Evolutionary conservation across 1,284 basidiomycete species (phyloP).

Genomic region (Cutaneotrichosporon daszewskae): DNA sequence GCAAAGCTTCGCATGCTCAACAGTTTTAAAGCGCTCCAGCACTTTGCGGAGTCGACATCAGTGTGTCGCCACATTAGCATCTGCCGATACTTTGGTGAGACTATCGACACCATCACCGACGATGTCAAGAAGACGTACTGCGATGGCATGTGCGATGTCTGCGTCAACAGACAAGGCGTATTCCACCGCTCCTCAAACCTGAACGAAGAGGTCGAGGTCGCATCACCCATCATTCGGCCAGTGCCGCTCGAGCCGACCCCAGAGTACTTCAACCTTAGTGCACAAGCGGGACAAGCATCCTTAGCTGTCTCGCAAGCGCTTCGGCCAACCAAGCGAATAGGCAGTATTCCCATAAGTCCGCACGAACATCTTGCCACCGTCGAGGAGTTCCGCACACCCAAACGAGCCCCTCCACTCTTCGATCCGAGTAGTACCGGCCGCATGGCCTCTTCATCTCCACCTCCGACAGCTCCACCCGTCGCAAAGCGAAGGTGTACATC

Average conservation of each 20-base stretch:
- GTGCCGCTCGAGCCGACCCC: slow-evolving; percentile 8
- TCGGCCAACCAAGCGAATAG: no score
- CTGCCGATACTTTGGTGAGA: slow-evolving; percentile 77
- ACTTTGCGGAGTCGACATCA: slow-evolving; percentile 59
- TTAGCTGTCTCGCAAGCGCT: slow-evolving; percentile 2
- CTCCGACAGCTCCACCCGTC: no score
- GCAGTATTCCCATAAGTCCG: no score
- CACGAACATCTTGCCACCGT: no score
- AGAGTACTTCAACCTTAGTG: slow-evolving; percentile 1
- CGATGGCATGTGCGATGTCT: slow-evolving; percentile 74
- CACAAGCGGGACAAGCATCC: background rate
- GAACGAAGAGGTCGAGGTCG: slow-evolving; percentile 25
- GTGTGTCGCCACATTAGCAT: slow-evolving; percentile 70
- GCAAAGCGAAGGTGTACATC: no score
- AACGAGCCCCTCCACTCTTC: no score
- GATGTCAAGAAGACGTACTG: slow-evolving; percentile 58
- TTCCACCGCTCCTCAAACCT: slow-evolving; percentile 15
- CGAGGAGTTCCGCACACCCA: no score
- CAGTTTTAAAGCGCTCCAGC: slow-evolving; percentile 56
- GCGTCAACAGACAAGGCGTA: slow-evolving; percentile 25
- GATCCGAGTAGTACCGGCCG: no score
- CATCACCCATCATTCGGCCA: slow-evolving; percentile 19
- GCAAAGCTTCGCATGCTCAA: slow-evolving; percentile 40
- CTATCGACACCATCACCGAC: slow-evolving; percentile 55
- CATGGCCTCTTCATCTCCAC: no score